These are phyloP conservation scores for Heliosperma pusillum DNA, from an alignment of 148 eudicot species.

Conservation along the genomic window DNA sequence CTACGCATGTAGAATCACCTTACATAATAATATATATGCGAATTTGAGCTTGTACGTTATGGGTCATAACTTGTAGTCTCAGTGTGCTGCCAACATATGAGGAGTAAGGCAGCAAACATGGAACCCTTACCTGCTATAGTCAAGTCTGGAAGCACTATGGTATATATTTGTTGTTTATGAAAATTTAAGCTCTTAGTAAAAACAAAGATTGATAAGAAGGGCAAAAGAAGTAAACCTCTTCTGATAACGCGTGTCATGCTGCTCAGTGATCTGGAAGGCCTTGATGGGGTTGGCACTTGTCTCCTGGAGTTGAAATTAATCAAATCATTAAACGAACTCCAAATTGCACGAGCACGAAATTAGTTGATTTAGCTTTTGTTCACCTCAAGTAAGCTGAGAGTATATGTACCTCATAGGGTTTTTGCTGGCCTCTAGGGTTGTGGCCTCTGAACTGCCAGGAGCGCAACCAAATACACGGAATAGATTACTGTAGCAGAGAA, in stretches of 20 bases:
- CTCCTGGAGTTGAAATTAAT: slow-evolving; percentile 43
- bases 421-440: slow-evolving; percentile 95
- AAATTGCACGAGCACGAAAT: not conserved
- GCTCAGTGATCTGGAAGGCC: slow-evolving; percentile 81
- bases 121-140: not conserved
- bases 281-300: slow-evolving; percentile 82
- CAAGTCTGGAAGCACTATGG: not conserved
- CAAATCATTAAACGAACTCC: slow-evolving; percentile 3
- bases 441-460: slow-evolving; percentile 80
- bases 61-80: not conserved
- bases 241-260: slow-evolving; percentile 60
- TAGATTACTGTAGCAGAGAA: slow-evolving; percentile 64
- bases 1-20: not conserved
- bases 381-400: not conserved
- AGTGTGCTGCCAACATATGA: not conserved
- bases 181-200: not conserved
- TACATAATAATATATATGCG: not conserved
- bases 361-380: not conserved
- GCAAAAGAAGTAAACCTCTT: slow-evolving; percentile 47
- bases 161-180: not conserved
- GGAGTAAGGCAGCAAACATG: not conserved
- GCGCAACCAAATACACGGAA: slow-evolving; percentile 93
- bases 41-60: not conserved
- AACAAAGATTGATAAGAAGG: slow-evolving; percentile 5
- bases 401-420: slow-evolving; percentile 84